phyloP scores from a whole-genome alignment of 2,329 filamentous ascomycete species.

The Corniculantispora saksenae region DNA sequence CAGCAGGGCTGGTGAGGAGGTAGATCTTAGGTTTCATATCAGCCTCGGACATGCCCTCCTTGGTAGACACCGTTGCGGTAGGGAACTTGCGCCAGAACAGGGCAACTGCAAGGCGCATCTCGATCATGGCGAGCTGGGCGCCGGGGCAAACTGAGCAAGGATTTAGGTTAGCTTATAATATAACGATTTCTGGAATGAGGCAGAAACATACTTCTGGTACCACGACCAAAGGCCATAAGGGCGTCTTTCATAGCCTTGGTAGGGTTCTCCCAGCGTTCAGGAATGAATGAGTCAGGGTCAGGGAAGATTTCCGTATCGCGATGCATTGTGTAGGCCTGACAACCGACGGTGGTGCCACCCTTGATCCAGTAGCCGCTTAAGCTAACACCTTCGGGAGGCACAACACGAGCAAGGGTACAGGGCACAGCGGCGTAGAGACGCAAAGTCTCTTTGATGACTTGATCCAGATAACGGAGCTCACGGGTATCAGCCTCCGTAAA shows the following conservation, averaged over 20 bases:
- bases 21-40: background rate
- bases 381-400: slow-evolving; percentile 40
- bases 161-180: background rate
- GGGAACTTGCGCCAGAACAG: slow-evolving; percentile 53
- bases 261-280: slow-evolving; percentile 38
- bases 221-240: slow-evolving; percentile 55
- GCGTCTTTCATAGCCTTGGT: slow-evolving; percentile 47
- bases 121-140: slow-evolving; percentile 57
- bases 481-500: slow-evolving; percentile 25
- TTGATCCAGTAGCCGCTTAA: slow-evolving; percentile 43
- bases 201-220: slow-evolving; percentile 41
- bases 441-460: slow-evolving; percentile 47
- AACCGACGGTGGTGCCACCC: slow-evolving; percentile 39
- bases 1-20: background rate
- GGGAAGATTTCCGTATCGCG: slow-evolving; percentile 42
- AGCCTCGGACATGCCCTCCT: background rate
- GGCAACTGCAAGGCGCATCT: slow-evolving; percentile 52
- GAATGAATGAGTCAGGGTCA: slow-evolving; percentile 38
- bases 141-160: slow-evolving; percentile 47
- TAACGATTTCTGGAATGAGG: too few species aligned
- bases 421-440: slow-evolving; percentile 45
- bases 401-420: slow-evolving; percentile 39
- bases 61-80: slow-evolving; percentile 30
- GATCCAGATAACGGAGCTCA: slow-evolving; percentile 41
- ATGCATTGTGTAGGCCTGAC: slow-evolving; percentile 50